phyloP scores from a whole-genome alignment of 75 land plant genomes.

The Pinus tabuliformis region DNA sequence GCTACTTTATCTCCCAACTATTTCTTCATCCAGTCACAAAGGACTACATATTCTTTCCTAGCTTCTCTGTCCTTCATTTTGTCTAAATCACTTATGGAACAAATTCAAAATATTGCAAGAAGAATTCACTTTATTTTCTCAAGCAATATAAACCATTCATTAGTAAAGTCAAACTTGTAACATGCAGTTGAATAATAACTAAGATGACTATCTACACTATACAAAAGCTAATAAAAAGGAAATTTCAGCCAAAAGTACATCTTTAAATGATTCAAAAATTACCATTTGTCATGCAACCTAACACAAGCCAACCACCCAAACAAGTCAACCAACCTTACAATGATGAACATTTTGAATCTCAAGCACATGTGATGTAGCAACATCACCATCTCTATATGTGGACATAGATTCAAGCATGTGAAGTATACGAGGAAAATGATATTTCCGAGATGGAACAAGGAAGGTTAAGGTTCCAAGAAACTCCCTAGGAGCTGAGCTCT shows the following conservation, averaged over 20 bases:
- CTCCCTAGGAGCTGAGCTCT: too few species aligned
- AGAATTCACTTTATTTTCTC: not conserved
- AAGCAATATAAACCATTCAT: not conserved
- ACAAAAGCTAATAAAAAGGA: not conserved
- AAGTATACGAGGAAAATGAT: too few species aligned
- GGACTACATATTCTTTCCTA: conserved; percentile 63
- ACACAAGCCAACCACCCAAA: not conserved
- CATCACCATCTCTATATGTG: too few species aligned
- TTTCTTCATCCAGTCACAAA: conserved; percentile 98
- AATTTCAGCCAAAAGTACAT: not conserved
- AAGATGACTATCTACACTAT: not conserved
- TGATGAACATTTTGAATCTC: too few species aligned
- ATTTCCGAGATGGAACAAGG: too few species aligned
- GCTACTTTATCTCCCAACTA: conserved; percentile 95
- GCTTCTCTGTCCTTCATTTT: conserved; percentile 84
- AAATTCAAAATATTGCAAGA: not conserved
- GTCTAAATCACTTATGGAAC: conserved; percentile 66
- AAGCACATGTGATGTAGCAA: too few species aligned
- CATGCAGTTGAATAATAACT: not conserved
- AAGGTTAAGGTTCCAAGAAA: too few species aligned
- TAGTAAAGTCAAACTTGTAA: not conserved
- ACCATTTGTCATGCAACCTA: not conserved
- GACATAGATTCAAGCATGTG: too few species aligned
- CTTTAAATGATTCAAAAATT: not conserved
- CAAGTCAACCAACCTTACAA: not conserved